Conservation (phyloP, 306 rosid genomes). For the Glycine tomentella region DNA sequence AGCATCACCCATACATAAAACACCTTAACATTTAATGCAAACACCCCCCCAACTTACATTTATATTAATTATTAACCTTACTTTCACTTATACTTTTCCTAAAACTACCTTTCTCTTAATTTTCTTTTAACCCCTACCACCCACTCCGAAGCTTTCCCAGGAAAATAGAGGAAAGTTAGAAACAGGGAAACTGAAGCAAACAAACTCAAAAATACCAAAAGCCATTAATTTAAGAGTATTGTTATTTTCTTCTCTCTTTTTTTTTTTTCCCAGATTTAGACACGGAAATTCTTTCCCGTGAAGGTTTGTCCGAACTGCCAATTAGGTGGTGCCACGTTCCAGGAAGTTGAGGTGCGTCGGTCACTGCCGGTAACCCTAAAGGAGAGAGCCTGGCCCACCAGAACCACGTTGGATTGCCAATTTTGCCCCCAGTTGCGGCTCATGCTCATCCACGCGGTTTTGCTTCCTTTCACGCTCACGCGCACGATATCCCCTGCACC, state of each 20-base stretch:
- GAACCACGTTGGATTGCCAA: slow-evolving; percentile 86
- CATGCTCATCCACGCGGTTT: slow-evolving; percentile 79
- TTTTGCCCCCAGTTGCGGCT: slow-evolving; percentile 99
- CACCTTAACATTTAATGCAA: slow-evolving; percentile 21
- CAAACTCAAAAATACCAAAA: neutral
- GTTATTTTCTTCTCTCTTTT: neutral
- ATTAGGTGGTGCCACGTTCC: slow-evolving; percentile 83
- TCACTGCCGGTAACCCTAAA: slow-evolving; percentile 92
- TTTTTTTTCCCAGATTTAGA: slow-evolving; percentile 38
- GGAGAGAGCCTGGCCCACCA: slow-evolving; percentile 88
- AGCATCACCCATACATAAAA: slow-evolving; percentile 43
- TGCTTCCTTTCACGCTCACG: slow-evolving; percentile 79
- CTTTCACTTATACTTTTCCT: slow-evolving; percentile 40
- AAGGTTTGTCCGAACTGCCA: slow-evolving; percentile 97
- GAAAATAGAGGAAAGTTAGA: slow-evolving; percentile 66
- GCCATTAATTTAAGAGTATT: too few relatives aligned
- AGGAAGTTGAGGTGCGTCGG: slow-evolving; percentile 77
- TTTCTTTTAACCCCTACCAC: slow-evolving; percentile 38
- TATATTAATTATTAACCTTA: neutral
- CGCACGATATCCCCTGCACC: slow-evolving; percentile 95
- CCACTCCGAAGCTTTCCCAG: slow-evolving; percentile 62
- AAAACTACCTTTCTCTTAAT: slow-evolving; percentile 35
- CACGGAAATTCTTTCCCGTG: slow-evolving; percentile 88
- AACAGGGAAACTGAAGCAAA: slow-evolving; percentile 38
- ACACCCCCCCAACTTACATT: slow-evolving; percentile 20